Evolutionary conservation across 192 early-diverging fungal species (phyloP), one percentile per base, ranked within the genome.

Genomic region (Entrophospora sp.): DNA sequence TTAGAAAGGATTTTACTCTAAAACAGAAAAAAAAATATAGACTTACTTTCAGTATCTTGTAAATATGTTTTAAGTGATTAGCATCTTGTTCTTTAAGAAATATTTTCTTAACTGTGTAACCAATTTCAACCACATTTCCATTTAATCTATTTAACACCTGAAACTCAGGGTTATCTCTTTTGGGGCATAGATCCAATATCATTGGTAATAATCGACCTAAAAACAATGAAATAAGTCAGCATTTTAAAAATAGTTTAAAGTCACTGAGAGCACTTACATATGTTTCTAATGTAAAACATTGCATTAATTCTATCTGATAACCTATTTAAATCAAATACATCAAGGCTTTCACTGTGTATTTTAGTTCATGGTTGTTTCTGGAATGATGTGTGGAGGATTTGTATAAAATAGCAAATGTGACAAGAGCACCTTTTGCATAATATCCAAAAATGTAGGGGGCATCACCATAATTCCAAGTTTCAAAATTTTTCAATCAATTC

Each of bases 161-260:
- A 32, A 63, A 63, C 8, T 63, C 61, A 35, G 61, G 61, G 2
- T 24, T 13, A 45, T 63, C 45, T 48, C 61, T 63, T 34, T 0
- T 0, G 6, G 61, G 61, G 31, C 61, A 63, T 0, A 48, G n/a
- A 36, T 49, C 32, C 14, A 63, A 43, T 49, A 63, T 63, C 31
- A 35, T 36, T 31, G 34, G 61, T 35, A 63, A 63, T 59, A 59
- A 18, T 24, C 61, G 61, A 63, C 61, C 44, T 63, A 63, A 49
- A 63, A 64, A 49, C 30, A 25, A 63, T 36, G 20, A 1, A 20
- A 34, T 44, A 34, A 48, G 48, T 49, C 34, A 63, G 31, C 6
- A 49, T 49, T 63, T 36, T 34, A n/a, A 13, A 24, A 13, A 63
- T 48, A 13, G 34, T 32, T 63, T 48, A 16, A 63, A 63, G 31